Percentiles rank a stretch among this genome's conserved stretches.
These are phyloP conservation scores for Brachypodium distachyon DNA, from an alignment of 202 grass and related monocot genomes.

Conservation along the genomic window DNA sequence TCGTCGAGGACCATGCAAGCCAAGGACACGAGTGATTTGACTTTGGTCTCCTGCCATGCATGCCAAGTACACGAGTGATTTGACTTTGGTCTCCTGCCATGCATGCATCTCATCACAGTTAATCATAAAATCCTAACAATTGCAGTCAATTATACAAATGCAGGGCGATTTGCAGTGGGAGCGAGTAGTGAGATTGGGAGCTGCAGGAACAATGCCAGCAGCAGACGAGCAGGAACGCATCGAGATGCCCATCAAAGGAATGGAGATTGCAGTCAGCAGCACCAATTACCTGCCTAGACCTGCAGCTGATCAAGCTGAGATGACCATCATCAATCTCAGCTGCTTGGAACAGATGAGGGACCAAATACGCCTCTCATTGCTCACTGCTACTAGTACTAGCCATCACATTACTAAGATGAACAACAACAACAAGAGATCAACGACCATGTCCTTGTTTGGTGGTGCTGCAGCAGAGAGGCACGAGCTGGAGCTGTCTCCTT, in stretches of 20 bases:
- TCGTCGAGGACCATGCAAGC: background rate
- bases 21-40: background rate
- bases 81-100: too few relatives aligned
- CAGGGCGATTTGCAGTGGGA: constrained; percentile 73
- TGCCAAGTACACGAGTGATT: background rate
- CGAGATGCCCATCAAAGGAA: constrained; percentile 55
- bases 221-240: constrained; percentile 5
- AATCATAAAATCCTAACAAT: too few relatives aligned
- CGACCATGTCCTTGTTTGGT: too few relatives aligned
- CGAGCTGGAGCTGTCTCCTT: constrained; percentile 28
- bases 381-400: too few relatives aligned
- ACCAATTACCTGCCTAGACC: background rate
- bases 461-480: background rate
- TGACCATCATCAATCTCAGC: too few relatives aligned
- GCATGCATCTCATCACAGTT: too few relatives aligned
- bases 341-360: constrained; percentile 32
- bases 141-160: too few relatives aligned
- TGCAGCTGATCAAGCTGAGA: too few relatives aligned
- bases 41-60: background rate
- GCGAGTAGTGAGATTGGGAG: constrained; percentile 10
- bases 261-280: constrained; percentile 45
- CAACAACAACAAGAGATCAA: background rate
- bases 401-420: too few relatives aligned
- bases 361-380: constrained; percentile 50
- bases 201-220: background rate